Percentiles rank a stretch among this genome's conserved stretches.
phyloP scores from a whole-genome alignment of 2,329 filamentous ascomycete species.

The Fusarium sacchari region DNA sequence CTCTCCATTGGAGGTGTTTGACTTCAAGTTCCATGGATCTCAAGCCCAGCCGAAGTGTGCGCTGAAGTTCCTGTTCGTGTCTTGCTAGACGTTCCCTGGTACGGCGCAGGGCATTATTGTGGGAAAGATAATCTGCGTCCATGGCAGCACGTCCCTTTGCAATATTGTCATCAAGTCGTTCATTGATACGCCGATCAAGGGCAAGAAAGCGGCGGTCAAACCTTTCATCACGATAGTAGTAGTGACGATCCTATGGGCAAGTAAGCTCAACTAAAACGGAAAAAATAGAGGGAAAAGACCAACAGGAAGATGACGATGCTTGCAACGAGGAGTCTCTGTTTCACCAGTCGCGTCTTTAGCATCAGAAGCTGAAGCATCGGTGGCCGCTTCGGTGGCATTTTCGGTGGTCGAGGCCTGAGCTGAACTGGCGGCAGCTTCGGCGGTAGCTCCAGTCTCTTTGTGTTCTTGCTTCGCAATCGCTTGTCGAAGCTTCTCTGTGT shows the following conservation, averaged over 20 bases:
- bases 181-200: not conserved
- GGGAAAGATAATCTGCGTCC: not conserved
- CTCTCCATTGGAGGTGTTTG: not conserved
- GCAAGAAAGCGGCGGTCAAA: not conserved
- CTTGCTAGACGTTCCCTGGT: not conserved
- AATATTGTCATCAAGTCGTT: not conserved
- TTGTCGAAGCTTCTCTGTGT: not conserved
- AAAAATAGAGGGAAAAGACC: not conserved
- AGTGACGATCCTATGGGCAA: not conserved
- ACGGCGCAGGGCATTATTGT: not conserved
- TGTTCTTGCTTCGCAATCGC: not conserved
- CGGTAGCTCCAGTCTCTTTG: not conserved
- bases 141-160: not conserved
- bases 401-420: not conserved
- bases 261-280: not conserved
- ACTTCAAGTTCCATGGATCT: no score
- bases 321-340: not conserved
- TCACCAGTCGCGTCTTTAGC: not conserved
- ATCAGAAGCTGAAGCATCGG: not conserved
- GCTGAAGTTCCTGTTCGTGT: not conserved
- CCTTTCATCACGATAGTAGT: not conserved
- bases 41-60: no score
- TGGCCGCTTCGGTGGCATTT: not conserved
- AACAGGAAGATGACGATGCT: conserved; percentile 12
- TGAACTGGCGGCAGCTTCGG: not conserved